A percentile compares a stretch with the other conserved stretches of the same genome.
phyloP scores from a whole-genome alignment of 768 basidiomycete species.

The Pleurotus platypus region DNA sequence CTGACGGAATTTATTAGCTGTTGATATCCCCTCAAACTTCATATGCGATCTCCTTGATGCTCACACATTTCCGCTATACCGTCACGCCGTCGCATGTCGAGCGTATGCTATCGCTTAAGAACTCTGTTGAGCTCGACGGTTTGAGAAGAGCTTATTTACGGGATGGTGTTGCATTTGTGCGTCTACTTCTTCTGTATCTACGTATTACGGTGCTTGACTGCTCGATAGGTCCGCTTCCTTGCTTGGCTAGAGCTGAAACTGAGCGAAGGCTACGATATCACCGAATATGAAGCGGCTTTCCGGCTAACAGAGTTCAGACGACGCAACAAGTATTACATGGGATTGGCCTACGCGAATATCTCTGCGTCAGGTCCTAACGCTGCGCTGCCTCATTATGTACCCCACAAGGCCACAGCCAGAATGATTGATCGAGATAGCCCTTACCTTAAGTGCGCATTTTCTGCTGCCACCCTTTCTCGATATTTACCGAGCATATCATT shows the following conservation, averaged over 20 bases:
- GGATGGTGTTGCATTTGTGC: slow-evolving; percentile 81
- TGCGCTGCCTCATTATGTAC: slow-evolving; percentile 91
- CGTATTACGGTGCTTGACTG: slow-evolving; percentile 11
- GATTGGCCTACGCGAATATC: slow-evolving; percentile 87
- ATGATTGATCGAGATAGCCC: slow-evolving; percentile 77
- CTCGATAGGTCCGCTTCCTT: slow-evolving; percentile 65
- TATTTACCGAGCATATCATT: slow-evolving; percentile 10
- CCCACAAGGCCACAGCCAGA: slow-evolving; percentile 61
- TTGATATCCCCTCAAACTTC: slow-evolving; percentile 73
- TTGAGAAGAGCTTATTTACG: slow-evolving; percentile 74
- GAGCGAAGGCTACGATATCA: slow-evolving; percentile 72
- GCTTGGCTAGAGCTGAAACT: slow-evolving; percentile 89
- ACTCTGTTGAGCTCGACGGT: slow-evolving; percentile 79
- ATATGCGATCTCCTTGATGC: slow-evolving; percentile 81
- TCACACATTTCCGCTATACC: slow-evolving; percentile 80
- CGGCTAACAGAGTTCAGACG: slow-evolving; percentile 75
- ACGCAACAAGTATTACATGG: slow-evolving; percentile 71
- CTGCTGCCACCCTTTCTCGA: slow-evolving; percentile 10
- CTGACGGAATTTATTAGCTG: slow-evolving; percentile 30
- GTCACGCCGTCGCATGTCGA: slow-evolving; percentile 69
- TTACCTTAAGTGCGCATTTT: slow-evolving; percentile 75
- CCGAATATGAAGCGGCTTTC: slow-evolving; percentile 90
- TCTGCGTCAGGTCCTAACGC: slow-evolving; percentile 89
- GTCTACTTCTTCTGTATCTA: slow-evolving; percentile 26
- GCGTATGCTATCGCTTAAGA: slow-evolving; percentile 84